phyloP scores from a whole-genome alignment of 192 early-diverging fungal genomes.

The Podila verticillata region DNA sequence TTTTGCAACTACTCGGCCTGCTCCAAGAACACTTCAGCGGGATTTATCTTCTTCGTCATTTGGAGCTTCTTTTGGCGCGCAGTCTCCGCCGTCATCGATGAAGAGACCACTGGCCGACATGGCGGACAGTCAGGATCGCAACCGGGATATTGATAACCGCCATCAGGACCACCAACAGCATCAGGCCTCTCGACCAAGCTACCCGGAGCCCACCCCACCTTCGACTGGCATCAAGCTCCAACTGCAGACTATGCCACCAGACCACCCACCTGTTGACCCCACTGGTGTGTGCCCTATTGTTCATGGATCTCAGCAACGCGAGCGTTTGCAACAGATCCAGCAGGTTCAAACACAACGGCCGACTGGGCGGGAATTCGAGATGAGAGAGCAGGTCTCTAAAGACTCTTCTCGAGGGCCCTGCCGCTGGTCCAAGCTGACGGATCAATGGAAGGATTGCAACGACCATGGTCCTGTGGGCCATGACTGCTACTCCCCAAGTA shows the following conservation, averaged over 20 bases:
- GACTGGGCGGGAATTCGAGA: constrained; percentile 8
- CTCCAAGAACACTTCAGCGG: constrained; percentile 23
- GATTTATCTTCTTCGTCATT: constrained; percentile 42
- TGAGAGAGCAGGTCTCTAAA: constrained; percentile 10
- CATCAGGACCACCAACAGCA: constrained; percentile 46
- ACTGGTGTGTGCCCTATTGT: constrained; percentile 46
- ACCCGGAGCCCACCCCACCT: neutral
- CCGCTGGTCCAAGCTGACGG: constrained; percentile 35
- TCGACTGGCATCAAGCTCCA: constrained; percentile 27
- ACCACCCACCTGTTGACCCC: constrained; percentile 36
- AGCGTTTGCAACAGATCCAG: constrained; percentile 12
- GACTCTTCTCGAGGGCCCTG: constrained; percentile 3
- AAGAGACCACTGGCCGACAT: constrained; percentile 46
- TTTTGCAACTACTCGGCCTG: neutral
- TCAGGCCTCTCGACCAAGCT: neutral
- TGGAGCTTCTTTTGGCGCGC: constrained; percentile 43
- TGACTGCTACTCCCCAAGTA: constrained; percentile 6
- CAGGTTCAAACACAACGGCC: neutral
- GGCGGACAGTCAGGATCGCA: constrained; percentile 47
- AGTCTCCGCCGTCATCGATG: constrained; percentile 35
- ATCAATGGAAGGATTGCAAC: constrained; percentile 31
- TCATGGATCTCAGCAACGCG: constrained; percentile 35
- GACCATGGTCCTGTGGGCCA: constrained; percentile 22
- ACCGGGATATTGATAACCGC: constrained; percentile 45
- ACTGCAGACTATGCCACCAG: constrained; percentile 44